These are phyloP conservation scores for Gamsiella multidivaricata DNA, from an alignment of 192 early-diverging fungal genomes.

Conservation along the genomic window DNA sequence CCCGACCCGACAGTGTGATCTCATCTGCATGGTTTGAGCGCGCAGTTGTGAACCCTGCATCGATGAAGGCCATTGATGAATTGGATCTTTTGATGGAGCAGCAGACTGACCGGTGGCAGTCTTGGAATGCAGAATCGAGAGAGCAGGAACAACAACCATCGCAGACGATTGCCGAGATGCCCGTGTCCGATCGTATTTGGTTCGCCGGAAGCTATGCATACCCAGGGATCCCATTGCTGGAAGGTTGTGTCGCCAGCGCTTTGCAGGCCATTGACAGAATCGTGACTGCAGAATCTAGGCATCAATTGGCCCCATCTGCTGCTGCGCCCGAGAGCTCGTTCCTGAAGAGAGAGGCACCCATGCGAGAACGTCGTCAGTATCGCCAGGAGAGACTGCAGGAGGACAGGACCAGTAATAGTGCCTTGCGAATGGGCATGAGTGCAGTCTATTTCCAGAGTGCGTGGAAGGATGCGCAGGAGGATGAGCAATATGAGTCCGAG, in stretches of 20 bases:
- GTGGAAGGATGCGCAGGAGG: constrained; percentile 22
- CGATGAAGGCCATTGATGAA: constrained; percentile 59
- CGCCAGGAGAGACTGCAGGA: background rate
- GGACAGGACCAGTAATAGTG: background rate
- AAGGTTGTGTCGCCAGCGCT: constrained; percentile 68
- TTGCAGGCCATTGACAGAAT: constrained; percentile 60
- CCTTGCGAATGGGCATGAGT: too few species aligned
- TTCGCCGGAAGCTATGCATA: constrained; percentile 67
- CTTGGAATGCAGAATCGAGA: background rate
- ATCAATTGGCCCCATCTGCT: background rate
- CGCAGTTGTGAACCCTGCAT: constrained; percentile 61
- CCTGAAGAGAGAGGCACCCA: constrained; percentile 5
- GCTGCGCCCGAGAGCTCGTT: background rate
- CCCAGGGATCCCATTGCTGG: constrained; percentile 70
- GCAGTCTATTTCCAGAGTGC: constrained; percentile 15
- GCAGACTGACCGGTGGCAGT: constrained; percentile 8
- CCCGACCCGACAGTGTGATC: constrained; percentile 41
- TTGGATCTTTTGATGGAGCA: constrained; percentile 54
- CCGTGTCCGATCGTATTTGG: constrained; percentile 57
- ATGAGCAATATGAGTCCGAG: constrained; percentile 1
- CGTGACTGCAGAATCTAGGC: constrained; percentile 7
- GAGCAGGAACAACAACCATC: background rate
- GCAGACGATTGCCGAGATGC: too few species aligned
- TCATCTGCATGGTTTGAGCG: constrained; percentile 64
- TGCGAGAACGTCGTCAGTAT: constrained; percentile 14